A percentile compares a stretch with the other conserved stretches of the same genome.
These are phyloP conservation scores for Hyaloperonospora brassicae DNA, from an alignment of 352 stramenopile species.

Conservation along the genomic window DNA sequence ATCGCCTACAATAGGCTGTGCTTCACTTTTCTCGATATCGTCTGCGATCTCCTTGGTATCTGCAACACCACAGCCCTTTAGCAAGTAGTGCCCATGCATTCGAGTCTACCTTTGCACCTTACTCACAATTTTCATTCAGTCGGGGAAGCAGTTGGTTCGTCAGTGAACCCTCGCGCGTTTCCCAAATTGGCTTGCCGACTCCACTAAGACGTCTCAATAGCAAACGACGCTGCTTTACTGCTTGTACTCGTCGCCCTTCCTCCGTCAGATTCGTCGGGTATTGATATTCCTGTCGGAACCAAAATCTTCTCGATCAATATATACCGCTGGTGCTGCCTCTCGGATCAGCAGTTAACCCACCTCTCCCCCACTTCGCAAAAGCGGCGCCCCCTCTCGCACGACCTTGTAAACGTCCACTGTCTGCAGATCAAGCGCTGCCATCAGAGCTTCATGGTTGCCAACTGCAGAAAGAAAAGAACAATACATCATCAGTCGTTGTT, in stretches of 20 bases:
- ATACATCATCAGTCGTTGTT: conserved; percentile 1
- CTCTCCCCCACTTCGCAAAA: conserved; percentile 70
- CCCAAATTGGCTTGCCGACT: conserved; percentile 42
- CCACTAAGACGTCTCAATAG: conserved; percentile 63
- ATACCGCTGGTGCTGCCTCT: background rate
- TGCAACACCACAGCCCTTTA: conserved; percentile 4
- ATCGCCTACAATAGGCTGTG: conserved; percentile 3
- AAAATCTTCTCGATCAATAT: background rate
- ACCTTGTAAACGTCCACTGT: conserved; percentile 52
- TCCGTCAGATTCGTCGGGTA: conserved; percentile 56
- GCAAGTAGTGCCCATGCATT: background rate
- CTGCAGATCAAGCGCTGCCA: conserved; percentile 37
- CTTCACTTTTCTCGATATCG: conserved; percentile 52
- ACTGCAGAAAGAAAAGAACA: conserved; percentile 25
- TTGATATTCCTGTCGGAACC: conserved; percentile 51
- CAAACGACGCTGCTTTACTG: conserved; percentile 54
- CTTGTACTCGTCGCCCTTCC: conserved; percentile 41
- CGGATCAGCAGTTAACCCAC: conserved; percentile 15
- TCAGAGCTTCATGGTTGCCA: conserved; percentile 32
- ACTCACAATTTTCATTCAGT: conserved; percentile 58
- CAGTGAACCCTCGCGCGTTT: conserved; percentile 47
- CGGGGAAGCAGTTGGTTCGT: conserved; percentile 55
- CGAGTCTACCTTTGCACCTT: background rate
- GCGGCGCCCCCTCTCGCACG: conserved; percentile 48
- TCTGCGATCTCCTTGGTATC: conserved; percentile 64